Evolutionary conservation across 2,329 filamentous ascomycete genomes (phyloP).

Genomic region (Thelonectria olida): DNA sequence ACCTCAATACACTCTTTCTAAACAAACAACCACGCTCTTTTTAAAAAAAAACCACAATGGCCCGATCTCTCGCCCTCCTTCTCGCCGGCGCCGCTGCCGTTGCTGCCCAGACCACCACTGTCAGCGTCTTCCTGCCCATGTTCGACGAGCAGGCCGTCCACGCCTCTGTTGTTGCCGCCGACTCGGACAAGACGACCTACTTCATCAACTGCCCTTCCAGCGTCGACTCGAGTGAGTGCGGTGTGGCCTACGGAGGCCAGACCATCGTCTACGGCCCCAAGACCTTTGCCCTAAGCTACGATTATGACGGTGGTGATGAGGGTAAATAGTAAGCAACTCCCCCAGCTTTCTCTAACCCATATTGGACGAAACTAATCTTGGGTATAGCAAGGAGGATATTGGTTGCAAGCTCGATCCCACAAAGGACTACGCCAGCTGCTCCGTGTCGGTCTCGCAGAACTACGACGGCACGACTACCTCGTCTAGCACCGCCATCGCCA

Average conservation of each 20-base stretch:
- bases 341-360: too few species aligned
- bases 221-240: conserved; percentile 37
- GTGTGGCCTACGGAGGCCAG: conserved; percentile 23
- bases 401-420: conserved; percentile 39
- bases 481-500: conserved; percentile 7
- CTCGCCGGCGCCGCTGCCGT: conserved; percentile 27
- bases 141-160: conserved; percentile 33
- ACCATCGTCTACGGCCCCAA: conserved; percentile 42
- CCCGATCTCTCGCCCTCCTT: conserved; percentile 38
- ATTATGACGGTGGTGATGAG: conserved; percentile 13
- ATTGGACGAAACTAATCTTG: background rate
- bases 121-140: conserved; percentile 41
- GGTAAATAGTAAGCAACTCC: conserved; percentile 29
- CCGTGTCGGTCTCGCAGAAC: conserved; percentile 1
- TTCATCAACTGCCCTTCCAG: conserved; percentile 38
- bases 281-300: conserved; percentile 36
- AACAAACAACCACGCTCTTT: conserved; percentile 13
- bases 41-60: conserved; percentile 29
- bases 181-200: conserved; percentile 42
- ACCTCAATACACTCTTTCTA: conserved; percentile 27
- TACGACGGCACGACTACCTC: conserved; percentile 1
- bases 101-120: conserved; percentile 39
- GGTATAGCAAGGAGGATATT: conserved; percentile 27
- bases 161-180: conserved; percentile 44
- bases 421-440: conserved; percentile 39